Percentiles rank a stretch among this genome's conserved stretches.
These are phyloP conservation scores for Atractiella rhizophila DNA, from an alignment of 768 basidiomycete genomes.

Conservation along the genomic window DNA sequence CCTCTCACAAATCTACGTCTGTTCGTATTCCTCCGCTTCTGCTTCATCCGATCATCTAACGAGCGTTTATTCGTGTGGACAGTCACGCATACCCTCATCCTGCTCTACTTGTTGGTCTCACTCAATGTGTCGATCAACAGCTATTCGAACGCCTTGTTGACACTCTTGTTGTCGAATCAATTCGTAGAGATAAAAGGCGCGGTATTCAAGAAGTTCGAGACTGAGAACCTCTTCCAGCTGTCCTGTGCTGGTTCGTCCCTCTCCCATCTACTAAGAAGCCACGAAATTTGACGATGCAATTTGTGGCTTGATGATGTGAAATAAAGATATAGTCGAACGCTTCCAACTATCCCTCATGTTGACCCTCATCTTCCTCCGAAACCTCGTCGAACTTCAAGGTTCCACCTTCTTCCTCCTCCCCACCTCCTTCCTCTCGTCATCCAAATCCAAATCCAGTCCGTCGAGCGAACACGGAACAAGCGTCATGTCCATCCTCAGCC, in stretches of 20 bases:
- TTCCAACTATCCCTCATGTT: slow-evolving; percentile 84
- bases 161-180: slow-evolving; percentile 83
- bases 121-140: slow-evolving; percentile 96
- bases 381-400: slow-evolving; percentile 77
- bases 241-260: slow-evolving; percentile 62
- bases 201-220: slow-evolving; percentile 98
- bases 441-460: neutral
- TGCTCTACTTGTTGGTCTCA: slow-evolving; percentile 82
- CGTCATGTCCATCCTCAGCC: slow-evolving; percentile 50
- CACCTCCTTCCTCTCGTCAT: slow-evolving; percentile 25
- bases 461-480: slow-evolving; percentile 5
- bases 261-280: neutral
- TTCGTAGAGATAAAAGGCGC: slow-evolving; percentile 98
- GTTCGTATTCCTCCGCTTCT: slow-evolving; percentile 23
- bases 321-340: slow-evolving; percentile 78
- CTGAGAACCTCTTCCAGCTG: slow-evolving; percentile 93
- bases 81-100: slow-evolving; percentile 79
- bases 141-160: slow-evolving; percentile 82
- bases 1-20: slow-evolving; percentile 55
- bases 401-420: slow-evolving; percentile 53
- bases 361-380: slow-evolving; percentile 66
- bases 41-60: neutral
- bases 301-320: neutral
- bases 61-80: neutral
- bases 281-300: neutral